Conservation (phyloP, 1,284 basidiomycete species). For the Ustilago vetiveriae region DNA sequence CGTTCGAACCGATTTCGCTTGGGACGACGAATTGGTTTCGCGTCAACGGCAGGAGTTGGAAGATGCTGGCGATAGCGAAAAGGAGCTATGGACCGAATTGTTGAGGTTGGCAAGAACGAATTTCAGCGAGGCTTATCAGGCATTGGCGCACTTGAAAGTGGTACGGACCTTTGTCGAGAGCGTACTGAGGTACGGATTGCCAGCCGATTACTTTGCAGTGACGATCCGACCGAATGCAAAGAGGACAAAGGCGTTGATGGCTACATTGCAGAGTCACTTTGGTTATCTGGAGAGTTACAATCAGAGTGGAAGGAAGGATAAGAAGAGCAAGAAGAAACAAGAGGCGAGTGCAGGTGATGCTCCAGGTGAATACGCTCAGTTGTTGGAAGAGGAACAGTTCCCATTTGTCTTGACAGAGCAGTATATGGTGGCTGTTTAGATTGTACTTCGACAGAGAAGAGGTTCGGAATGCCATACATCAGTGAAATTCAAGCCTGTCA, state of each 20-base stretch:
- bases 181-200: conserved; percentile 92
- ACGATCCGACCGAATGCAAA: conserved; percentile 84
- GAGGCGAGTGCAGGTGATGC: conserved; percentile 37
- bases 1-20: conserved; percentile 87
- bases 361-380: conserved; percentile 62
- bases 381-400: conserved; percentile 63
- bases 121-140: conserved; percentile 95
- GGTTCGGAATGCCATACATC: neutral
- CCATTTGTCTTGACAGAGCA: conserved; percentile 64
- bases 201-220: conserved; percentile 86
- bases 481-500: neutral
- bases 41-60: conserved; percentile 85
- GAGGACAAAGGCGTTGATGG: conserved; percentile 77
- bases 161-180: conserved; percentile 92
- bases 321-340: conserved; percentile 14
- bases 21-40: conserved; percentile 82
- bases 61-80: conserved; percentile 84
- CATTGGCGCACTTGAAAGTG: conserved; percentile 92
- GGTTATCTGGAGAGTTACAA: conserved; percentile 76
- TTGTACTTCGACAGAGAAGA: no score
- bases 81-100: conserved; percentile 97
- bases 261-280: conserved; percentile 79
- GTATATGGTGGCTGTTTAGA: conserved; percentile 51
- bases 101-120: conserved; percentile 91
- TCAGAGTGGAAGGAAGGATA: conserved; percentile 16